These are phyloP conservation scores for Rhizopogon vesiculosus DNA, from an alignment of 768 basidiomycete genomes.

Conservation along the genomic window DNA sequence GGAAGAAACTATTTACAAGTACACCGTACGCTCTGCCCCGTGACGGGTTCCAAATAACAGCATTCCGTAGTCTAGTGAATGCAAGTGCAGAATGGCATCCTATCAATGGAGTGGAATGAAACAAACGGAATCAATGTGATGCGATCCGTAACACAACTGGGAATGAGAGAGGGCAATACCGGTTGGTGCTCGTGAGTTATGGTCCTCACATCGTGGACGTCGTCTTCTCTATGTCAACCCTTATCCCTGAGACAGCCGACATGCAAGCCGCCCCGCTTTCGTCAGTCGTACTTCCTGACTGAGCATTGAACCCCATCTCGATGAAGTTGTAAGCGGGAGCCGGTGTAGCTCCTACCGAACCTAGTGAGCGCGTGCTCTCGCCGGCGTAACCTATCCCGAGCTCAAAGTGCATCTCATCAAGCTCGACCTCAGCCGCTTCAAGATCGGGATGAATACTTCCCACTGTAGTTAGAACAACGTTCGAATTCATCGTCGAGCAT, in stretches of 20 bases:
- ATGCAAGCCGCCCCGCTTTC: conserved; percentile 16
- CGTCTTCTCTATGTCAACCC: conserved; percentile 59
- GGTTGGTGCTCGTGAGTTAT: not conserved
- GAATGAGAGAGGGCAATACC: not conserved
- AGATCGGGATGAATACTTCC: conserved; percentile 53
- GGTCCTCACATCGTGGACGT: conserved; percentile 40
- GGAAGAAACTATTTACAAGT: conserved; percentile 1
- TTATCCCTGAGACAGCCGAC: conserved; percentile 36
- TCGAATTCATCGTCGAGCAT: conserved; percentile 53
- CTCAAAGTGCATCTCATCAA: conserved; percentile 49
- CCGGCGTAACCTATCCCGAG: conserved; percentile 50
- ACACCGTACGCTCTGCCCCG: conserved; percentile 1
- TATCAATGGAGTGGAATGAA: conserved; percentile 15
- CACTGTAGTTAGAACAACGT: conserved; percentile 59
- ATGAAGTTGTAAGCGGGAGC: conserved; percentile 45
- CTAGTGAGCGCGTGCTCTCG: conserved; percentile 31
- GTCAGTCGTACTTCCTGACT: conserved; percentile 15
- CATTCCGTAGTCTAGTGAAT: conserved; percentile 17
- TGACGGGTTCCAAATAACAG: not conserved
- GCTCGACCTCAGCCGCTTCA: conserved; percentile 50
- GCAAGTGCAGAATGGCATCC: conserved; percentile 10
- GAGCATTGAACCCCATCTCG: conserved; percentile 30
- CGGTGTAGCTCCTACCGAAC: conserved; percentile 35
- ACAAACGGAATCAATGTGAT: conserved; percentile 22
- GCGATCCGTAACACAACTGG: conserved; percentile 14